Conservation (phyloP, 2,329 filamentous ascomycete genomes). For the Claviceps fusiformis region DNA sequence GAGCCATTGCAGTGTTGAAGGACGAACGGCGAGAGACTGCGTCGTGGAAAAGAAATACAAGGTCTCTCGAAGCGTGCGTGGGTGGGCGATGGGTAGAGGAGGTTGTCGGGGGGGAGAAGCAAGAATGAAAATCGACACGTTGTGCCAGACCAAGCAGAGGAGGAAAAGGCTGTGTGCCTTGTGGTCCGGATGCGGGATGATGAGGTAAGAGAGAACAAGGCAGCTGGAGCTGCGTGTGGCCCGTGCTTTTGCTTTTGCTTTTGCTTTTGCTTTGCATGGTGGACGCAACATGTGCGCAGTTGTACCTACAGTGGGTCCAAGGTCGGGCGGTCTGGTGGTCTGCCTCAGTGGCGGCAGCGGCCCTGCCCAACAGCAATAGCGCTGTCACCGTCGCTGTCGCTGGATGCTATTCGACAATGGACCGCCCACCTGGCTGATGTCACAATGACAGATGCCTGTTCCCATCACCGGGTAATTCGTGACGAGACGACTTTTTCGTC, state of each 20-base stretch:
- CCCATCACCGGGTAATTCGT: no score
- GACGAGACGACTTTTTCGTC: no score
- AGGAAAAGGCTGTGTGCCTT: neutral
- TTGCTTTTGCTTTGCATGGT: no score
- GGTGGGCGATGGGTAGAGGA: neutral
- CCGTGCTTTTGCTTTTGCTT: neutral
- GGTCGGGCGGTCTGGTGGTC: neutral
- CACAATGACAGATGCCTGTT: neutral
- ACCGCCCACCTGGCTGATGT: neutral
- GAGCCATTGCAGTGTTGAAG: constrained; percentile 25
- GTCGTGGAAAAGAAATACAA: neutral
- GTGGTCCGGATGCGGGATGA: neutral
- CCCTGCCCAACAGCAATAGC: no score
- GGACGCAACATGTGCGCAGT: no score
- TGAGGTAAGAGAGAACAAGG: constrained; percentile 2
- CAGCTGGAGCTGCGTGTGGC: neutral
- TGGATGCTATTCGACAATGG: no score
- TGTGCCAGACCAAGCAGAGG: neutral
- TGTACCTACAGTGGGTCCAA: neutral
- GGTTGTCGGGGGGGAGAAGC: neutral
- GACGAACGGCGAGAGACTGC: neutral
- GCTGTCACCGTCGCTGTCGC: no score
- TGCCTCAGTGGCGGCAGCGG: no score
- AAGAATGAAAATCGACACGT: neutral
- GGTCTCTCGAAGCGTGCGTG: neutral